Evolutionary conservation across 768 basidiomycete species (phyloP), one percentile per base, ranked within the genome.

Genomic region (Suillus discolor): DNA sequence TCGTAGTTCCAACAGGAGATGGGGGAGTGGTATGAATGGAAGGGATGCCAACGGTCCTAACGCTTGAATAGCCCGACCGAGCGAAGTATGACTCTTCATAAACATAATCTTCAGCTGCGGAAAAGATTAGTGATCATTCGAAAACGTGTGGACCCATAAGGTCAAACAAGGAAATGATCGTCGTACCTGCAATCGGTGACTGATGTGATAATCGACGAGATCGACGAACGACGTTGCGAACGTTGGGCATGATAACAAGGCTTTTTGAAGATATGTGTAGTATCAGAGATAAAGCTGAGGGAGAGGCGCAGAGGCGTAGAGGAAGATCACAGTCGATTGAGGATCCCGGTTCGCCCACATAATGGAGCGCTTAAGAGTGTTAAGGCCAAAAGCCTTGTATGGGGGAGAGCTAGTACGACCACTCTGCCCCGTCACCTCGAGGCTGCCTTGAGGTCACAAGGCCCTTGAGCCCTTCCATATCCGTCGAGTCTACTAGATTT

Each of bases 141-240:
- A 78, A 74, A 75, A 72, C 20, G 47, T 16, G 70, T 70, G 72
- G 71, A 73, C 69, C 65, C 66, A 69, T 55, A 68, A 64, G 53
- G 65, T 62, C 64, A 69, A 69, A 73, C 59, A 64, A 55, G 64
- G 62, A 15, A 61, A n/a, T 15, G 61, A 73, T 57, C 70, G 57
- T 59, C 78, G 72, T 76, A 71, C 78, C 74, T 49, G 79, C 66
- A 67, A 71, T 68, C 25, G 81, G 80, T 12, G 75, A 74, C 71
- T 77, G 81, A 64, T 73, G 77, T 15, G 82, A 83, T 20, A 83
- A 72, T 55, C 83, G 75, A 47, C 82, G 81, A 31, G 84, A 86
- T 65, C 76, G 80, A 61, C 83, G 81, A 53, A 72, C 60, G 25
- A 42, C 15, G 64, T 75, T 74, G 41, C 74, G 77, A 63, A 71